Evolutionary conservation across 2,329 filamentous ascomycete genomes (phyloP).

Genomic region (Fusarium agapanthi): DNA sequence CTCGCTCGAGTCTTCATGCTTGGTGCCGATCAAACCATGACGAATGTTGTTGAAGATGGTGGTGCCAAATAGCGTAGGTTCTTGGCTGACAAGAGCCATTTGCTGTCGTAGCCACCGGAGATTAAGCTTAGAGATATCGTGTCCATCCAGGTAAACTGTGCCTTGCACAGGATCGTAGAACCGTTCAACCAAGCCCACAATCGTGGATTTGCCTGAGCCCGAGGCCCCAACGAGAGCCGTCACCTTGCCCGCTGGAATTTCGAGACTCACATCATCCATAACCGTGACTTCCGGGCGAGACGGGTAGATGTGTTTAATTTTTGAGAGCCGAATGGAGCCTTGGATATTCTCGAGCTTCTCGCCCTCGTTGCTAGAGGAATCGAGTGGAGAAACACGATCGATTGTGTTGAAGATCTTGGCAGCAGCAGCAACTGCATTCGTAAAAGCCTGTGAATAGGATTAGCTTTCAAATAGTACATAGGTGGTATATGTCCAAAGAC

Average conservation of each 20-base stretch:
- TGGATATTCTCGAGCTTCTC: conserved; percentile 75
- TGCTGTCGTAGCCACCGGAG: conserved; percentile 91
- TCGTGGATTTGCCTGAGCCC: conserved; percentile 93
- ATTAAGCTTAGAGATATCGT: conserved; percentile 83
- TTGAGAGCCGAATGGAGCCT: conserved; percentile 81
- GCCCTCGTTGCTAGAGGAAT: conserved; percentile 77
- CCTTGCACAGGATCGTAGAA: conserved; percentile 93
- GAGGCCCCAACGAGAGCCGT: conserved; percentile 94
- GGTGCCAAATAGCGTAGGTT: conserved; percentile 88
- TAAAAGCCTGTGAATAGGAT: conserved; percentile 67
- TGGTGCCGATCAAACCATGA: conserved; percentile 89
- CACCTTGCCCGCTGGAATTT: conserved; percentile 87
- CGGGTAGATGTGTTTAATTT: conserved; percentile 93
- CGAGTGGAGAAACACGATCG: conserved; percentile 84
- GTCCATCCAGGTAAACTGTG: conserved; percentile 80
- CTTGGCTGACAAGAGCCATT: conserved; percentile 91
- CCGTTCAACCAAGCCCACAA: conserved; percentile 90
- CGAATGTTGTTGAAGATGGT: conserved; percentile 90
- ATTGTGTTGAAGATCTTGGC: conserved; percentile 95
- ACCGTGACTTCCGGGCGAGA: conserved; percentile 90
- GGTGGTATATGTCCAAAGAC: neutral
- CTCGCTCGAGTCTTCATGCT: conserved; percentile 70
- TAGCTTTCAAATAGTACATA: neutral
- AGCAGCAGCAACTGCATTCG: conserved; percentile 82
- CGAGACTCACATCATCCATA: conserved; percentile 82